These are phyloP conservation scores for Strobilomyces dryophilus DNA, from an alignment of 768 basidiomycete species.

Conservation along the genomic window DNA sequence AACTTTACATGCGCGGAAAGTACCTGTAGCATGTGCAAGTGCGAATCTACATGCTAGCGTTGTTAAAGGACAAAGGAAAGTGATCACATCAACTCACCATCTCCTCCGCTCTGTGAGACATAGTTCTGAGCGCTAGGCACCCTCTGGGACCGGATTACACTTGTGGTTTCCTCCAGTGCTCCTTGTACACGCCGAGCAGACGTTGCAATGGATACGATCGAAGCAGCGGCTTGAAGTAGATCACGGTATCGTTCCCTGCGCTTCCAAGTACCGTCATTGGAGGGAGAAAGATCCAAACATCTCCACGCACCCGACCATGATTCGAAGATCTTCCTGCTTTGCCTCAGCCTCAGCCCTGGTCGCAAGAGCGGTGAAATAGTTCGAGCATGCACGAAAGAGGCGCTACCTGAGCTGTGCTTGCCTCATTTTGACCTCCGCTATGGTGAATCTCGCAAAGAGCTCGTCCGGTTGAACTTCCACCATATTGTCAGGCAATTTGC, in stretches of 20 bases:
- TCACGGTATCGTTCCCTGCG: conserved; percentile 87
- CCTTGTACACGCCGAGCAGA: conserved; percentile 64
- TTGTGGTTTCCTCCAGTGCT: conserved; percentile 59
- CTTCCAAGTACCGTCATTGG: conserved; percentile 45
- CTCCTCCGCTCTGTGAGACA: conserved; percentile 34
- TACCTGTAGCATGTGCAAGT: conserved; percentile 63
- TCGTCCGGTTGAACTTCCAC: conserved; percentile 60
- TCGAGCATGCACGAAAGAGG: conserved; percentile 1
- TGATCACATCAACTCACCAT: conserved; percentile 35
- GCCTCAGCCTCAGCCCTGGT: conserved; percentile 74
- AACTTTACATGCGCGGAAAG: conserved; percentile 88
- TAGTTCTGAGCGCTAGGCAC: conserved; percentile 42
- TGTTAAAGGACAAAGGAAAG: not conserved
- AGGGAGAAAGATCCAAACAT: not conserved
- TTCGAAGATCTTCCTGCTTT: conserved; percentile 81
- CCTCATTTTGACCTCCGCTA: conserved; percentile 62
- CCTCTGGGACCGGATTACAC: conserved; percentile 46
- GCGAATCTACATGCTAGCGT: conserved; percentile 45
- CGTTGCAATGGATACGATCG: conserved; percentile 70
- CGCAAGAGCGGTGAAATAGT: conserved; percentile 3
- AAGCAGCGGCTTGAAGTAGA: conserved; percentile 78
- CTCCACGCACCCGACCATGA: conserved; percentile 86
- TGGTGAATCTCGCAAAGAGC: conserved; percentile 65
- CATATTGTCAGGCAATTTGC: conserved; percentile 17
- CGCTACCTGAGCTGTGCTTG: conserved; percentile 66